phyloP scores from a whole-genome alignment of 2,329 filamentous ascomycete species.

The Blastomyces percursus region DNA sequence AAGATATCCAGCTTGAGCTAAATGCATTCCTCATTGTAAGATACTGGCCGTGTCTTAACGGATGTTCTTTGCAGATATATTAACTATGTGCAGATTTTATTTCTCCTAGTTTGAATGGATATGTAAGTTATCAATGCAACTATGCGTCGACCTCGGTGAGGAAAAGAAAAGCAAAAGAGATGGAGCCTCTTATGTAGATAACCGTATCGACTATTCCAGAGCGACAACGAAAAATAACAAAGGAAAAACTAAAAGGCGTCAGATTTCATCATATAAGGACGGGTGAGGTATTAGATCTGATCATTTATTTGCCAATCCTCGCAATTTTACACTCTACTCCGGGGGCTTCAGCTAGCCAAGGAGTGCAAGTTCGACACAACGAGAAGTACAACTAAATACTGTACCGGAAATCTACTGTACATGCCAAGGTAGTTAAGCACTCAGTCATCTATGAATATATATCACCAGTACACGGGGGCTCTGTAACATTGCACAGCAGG shows the following conservation, averaged over 20 bases:
- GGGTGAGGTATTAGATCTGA: too few species aligned
- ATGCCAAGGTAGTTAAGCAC: neutral
- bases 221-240: neutral
- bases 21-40: too few species aligned
- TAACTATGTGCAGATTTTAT: too few species aligned
- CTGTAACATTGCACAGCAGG: neutral
- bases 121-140: neutral
- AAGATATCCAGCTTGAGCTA: too few species aligned
- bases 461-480: too few species aligned
- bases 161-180: neutral
- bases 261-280: neutral
- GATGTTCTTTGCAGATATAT: too few species aligned
- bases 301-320: neutral
- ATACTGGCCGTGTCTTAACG: too few species aligned
- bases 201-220: neutral
- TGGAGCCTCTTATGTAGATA: neutral
- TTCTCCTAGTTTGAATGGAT: neutral
- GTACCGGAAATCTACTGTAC: neutral
- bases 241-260: neutral
- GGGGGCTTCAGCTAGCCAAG: too few species aligned
- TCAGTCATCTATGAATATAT: too few species aligned
- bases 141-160: neutral
- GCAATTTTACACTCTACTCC: neutral
- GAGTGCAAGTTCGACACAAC: too few species aligned
- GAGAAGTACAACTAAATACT: too few species aligned